Base-by-base conservation (phyloP, 148 eudicot species). In the Bassia scoparia region DNA sequence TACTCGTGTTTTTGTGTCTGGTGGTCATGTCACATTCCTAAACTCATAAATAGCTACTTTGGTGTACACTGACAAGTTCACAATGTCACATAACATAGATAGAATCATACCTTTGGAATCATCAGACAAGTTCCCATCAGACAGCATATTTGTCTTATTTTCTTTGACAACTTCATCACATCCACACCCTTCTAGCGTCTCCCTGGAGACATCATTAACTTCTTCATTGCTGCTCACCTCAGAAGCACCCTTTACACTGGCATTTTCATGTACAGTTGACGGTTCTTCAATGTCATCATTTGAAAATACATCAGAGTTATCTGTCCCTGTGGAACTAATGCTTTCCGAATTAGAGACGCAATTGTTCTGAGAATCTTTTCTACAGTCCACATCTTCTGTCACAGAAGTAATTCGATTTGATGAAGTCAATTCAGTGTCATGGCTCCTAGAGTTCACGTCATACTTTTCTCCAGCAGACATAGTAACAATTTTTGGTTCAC, bases 31-130 rank as follows among this genome's bases (percentile, higher is more conserved):
- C 20, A 29, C 17, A 29, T 27, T 14, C 21, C 7, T 13, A 13
- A 6, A 61, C 8, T 60, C 38, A 60, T n/a, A 60, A 31, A 18
- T 14, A 10, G 20, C 4, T 15, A 30, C 61, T 29, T 55, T 55
- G 13, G 49, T 37, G 54, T 61, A 17, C 41, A 34, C 29, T 33
- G 20, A 14, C 33, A 16, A 14, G 38, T 37, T 17, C n/a, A 31
- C 23, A 17, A 27, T 30, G 44, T 7, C 31, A 59, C 2, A 61
- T 33, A 67, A 13, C 65, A 68, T 24, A 54, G 33, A 37, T 41
- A 76, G 63, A 62, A 31, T 62, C 30, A 69, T 76, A 91, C 89
- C 86, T 41, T 68, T 71, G 31, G 71, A 37, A 49, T 78, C 81
- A 37, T 74, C 58, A 7, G 78, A 69, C 46, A 72, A 26, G 69